Percentiles rank a stretch among this genome's conserved stretches.
phyloP scores from a whole-genome alignment of 2,329 filamentous ascomycete genomes.

The Reticulascus tulasneorum region DNA sequence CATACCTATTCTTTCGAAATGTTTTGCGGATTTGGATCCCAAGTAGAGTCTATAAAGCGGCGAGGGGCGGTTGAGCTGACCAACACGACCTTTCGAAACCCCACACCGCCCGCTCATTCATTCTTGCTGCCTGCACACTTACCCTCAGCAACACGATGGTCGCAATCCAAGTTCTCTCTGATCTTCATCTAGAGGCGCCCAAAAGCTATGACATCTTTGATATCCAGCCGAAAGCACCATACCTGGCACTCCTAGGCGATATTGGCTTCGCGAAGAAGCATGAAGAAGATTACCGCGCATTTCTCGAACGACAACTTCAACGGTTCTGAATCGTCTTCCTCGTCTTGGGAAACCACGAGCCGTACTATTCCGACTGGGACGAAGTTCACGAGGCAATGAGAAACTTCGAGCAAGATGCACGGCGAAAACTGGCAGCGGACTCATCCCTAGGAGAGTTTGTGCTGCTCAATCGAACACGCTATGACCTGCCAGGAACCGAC shows the following conservation, averaged over 20 bases:
- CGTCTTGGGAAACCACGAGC: constrained; percentile 54
- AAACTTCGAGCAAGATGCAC: constrained; percentile 24
- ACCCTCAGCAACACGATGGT: no score
- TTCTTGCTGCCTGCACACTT: no score
- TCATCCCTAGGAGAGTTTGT: constrained; percentile 31
- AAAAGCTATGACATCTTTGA: constrained; percentile 46
- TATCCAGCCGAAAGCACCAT: constrained; percentile 41
- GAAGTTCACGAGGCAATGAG: constrained; percentile 22
- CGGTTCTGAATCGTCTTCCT: constrained; percentile 48
- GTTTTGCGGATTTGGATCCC: no score
- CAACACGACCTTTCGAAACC: no score
- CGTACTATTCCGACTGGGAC: constrained; percentile 39
- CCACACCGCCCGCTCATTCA: no score
- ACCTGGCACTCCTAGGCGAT: constrained; percentile 54
- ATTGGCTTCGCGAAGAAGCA: constrained; percentile 42
- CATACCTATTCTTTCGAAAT: no score
- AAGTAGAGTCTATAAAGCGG: no score
- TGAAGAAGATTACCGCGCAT: constrained; percentile 38
- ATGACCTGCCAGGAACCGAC: constrained; percentile 17
- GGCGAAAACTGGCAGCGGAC: constrained; percentile 10
- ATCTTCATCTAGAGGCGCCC: constrained; percentile 52
- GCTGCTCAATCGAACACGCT: constrained; percentile 29
- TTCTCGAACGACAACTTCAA: constrained; percentile 43
- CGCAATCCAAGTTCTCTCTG: constrained; percentile 49
- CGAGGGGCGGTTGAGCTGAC: no score